Base-by-base conservation (phyloP, 768 basidiomycete genomes). In the Suillus sp. region DNA sequence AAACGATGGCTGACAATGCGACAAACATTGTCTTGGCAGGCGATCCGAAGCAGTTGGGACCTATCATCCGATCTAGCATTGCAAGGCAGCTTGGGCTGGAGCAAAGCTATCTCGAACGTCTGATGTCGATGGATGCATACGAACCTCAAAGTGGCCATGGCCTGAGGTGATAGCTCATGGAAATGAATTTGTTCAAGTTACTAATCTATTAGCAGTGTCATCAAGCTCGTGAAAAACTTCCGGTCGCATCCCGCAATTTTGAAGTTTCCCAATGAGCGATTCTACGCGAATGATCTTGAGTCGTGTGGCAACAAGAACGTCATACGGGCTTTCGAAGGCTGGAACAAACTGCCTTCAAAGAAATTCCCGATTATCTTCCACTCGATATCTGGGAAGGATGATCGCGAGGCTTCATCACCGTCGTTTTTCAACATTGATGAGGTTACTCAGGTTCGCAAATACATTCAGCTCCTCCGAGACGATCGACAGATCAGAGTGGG, bases 341-440 rank as follows among this genome's bases (percentile, higher is more conserved):
- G 63, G 45, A 64, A 67, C 2, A 62, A 71, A 18, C 73, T 81
- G 7, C 81, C 54, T 53, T 65, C 55, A 38, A 65, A 35, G 48
- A 59, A 35, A 63, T 89, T 88, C 72, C 88, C 89, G 0, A 73
- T 90, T 47, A 72, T 90, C 1, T 88, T 90, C 73, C 85, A 89
- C 69, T 79, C 82, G 3, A 75, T 89, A 14, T 67, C 75, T 18
- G 89, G 89, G 20, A 83, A 83, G 66, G 88, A 91, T 67, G 81
- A 83, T 30, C 81, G 87, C n/a, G 88, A 91, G 68, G 81, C 83
- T 2, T 80, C 82, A 0, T 89, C 88, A 0, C 89, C 88, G 1
- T 90, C 87, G 0, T 90, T 88, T 72, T 90, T 90, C 78, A 91
- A 91, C 63, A 80, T 85, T 42, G 80, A 85, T 34, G 88, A 90